Evolutionary conservation across 2,329 filamentous ascomycete genomes (phyloP), one percentile per base, ranked within the genome.

Genomic region (Keithomyces neogunnii): DNA sequence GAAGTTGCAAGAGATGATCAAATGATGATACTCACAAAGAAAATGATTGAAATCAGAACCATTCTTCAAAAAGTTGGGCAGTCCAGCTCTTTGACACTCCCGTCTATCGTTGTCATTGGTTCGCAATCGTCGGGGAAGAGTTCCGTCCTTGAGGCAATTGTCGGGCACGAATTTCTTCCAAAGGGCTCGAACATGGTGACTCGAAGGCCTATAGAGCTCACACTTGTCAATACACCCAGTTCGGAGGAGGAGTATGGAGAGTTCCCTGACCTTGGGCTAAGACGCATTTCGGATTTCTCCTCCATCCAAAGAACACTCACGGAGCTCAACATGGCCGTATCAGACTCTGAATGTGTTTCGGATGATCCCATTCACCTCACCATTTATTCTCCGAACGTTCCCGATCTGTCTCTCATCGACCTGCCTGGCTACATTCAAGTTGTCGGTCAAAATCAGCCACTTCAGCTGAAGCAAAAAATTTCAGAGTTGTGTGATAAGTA

Each of bases 131-230:
- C 93, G 0, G 93, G 93, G 40, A 99, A 99, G 73, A 97, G 92
- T 63, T 99, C 93, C 1, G 93, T 99, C 1, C 69, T 99, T 46
- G 93, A 99, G 68, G 89, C 93, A 26, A 95, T 99, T 55, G 95
- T 99, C 50, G 95, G 93, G 4, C 93, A 99, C 63, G 93, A 99
- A 62, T 99, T 99, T 59, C 73, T 99, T 45, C 95, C 93, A 5
- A 99, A 99, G 69, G 93, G 93, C n/a, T 85, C 85, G 42, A 99
- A 99, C 63, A 99, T 99, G 93, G 93, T 99, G 47, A 99, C 93
- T 7, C 81, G 95, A 40, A 79, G 93, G 53, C 93, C 93, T 0
- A 99, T 99, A 64, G 93, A 99, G 69, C 77, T 99, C 51, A 99
- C 93, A 0, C 79, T 99, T 5, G 85, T 99, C 69, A 97, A 99